Evolutionary conservation across 768 basidiomycete genomes (phyloP), one percentile per base, ranked within the genome.

Genomic region (Lactarius hengduanensis): DNA sequence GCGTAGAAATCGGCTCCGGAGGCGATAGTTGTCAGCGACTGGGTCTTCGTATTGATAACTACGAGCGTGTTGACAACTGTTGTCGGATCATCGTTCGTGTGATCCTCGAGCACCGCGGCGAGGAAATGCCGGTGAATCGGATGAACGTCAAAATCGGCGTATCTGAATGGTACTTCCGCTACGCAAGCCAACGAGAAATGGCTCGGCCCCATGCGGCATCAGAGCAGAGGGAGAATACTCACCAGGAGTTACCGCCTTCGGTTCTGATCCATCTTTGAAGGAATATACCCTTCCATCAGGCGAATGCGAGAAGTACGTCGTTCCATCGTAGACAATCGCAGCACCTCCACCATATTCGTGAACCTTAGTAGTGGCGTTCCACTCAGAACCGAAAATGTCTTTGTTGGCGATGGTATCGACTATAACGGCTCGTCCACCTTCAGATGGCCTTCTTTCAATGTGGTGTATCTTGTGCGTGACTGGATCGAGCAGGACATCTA

Each of bases 341-440:
- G 86, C 77, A 2, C 80, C 84, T 15, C 91, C 91, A 0, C 91
- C 90, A 61, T 91, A 91, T 73, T 90, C 90, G 30, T 90, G 84
- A 3, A 91, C 88, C 18, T 79, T 73, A 0, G 83, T 82, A 40
- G 83, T 79, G 5, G 79, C 84, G 72, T 82, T 88, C 80, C 83
- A 90, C 0, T 78, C 80, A 38, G 76, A 71, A 2, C 81, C 81
- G 15, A 86, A 79, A 28, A 89, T 72, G 57, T 92, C 91, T 50
- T 75, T 74, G 26, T 78, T 77, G 5, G 76, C 75, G 30, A 75
- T 61, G 0, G 85, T 84, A 32, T 84, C 77, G 18, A 92, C 82
- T 28, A 91, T 75, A 1, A 87, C 85, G 59, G 72, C 78, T 3
- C 90, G 80, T 3, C 83, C 85, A 1, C 75, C 80, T 55, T 86